Conservation (phyloP, 2,329 filamentous ascomycete species). For the Hypoxylon sp. region DNA sequence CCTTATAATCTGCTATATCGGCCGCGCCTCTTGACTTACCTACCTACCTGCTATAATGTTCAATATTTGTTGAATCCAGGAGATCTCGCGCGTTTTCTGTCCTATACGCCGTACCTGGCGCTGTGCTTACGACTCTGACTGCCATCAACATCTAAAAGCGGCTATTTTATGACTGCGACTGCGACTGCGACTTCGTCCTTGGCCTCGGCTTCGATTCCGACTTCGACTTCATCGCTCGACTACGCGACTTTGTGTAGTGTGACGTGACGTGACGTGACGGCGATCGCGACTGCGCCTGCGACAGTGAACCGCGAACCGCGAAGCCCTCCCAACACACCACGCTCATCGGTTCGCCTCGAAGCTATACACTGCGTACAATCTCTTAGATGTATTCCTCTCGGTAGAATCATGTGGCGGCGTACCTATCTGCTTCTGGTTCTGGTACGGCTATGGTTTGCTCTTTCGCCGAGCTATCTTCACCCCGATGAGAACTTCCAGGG, state of each 20-base stretch:
- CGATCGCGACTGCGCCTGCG: conserved; percentile 1
- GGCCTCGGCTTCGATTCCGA: neutral
- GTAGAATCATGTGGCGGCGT: conserved; percentile 81
- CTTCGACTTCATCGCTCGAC: neutral
- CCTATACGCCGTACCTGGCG: neutral
- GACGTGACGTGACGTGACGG: neutral
- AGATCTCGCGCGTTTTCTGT: neutral
- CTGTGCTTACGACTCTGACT: neutral
- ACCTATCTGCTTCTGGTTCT: conserved; percentile 84
- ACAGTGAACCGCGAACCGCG: neutral
- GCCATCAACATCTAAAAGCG: neutral
- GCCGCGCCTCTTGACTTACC: neutral
- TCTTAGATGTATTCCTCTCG: conserved; percentile 27
- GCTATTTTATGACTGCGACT: conserved; percentile 8
- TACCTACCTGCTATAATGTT: conserved; percentile 2
- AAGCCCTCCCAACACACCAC: conserved; percentile 6
- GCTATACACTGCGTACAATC: conserved; percentile 17
- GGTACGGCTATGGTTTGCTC: conserved; percentile 90
- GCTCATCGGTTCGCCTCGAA: conserved; percentile 8
- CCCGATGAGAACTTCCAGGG: conserved; percentile 99
- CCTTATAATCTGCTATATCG: neutral
- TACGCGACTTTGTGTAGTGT: neutral
- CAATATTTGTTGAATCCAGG: conserved; percentile 3
- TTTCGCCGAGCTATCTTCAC: conserved; percentile 95
- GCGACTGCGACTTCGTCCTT: neutral